These are phyloP conservation scores for Manihot esculenta DNA, from an alignment of 441 rosid species.

Conservation along the genomic window DNA sequence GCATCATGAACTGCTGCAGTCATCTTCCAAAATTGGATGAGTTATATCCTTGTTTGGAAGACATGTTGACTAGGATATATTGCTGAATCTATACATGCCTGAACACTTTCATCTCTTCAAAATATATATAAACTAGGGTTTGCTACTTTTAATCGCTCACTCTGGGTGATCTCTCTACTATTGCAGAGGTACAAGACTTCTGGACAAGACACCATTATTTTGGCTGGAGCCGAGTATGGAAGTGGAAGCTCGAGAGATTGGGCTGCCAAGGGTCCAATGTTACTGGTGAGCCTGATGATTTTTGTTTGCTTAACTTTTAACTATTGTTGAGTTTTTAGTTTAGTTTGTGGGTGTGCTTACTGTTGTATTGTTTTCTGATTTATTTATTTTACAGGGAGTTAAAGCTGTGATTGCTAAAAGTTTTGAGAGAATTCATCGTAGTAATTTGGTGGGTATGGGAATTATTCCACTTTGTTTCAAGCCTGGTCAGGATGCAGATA, in stretches of 20 bases:
- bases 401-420: conserved; percentile 98
- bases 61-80: not conserved
- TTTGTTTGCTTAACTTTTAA: not conserved
- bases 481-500: conserved; percentile 88
- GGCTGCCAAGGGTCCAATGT: conserved; percentile 99
- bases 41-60: not conserved
- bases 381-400: conserved; percentile 63
- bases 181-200: conserved; percentile 78
- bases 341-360: not conserved
- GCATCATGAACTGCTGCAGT: too few species aligned
- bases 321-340: not conserved
- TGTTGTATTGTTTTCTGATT: not conserved
- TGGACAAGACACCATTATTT: conserved; percentile 75
- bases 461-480: conserved; percentile 89
- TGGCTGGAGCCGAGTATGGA: conserved; percentile 99
- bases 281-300: conserved; percentile 49
- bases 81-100: not conserved
- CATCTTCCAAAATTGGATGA: not conserved
- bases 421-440: conserved; percentile 96
- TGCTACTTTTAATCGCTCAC: not conserved
- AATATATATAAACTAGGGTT: too few species aligned
- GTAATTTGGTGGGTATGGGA: conserved; percentile 99
- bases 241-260: conserved; percentile 99
- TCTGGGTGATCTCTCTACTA: conserved; percentile 5
- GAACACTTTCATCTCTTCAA: too few species aligned